These are phyloP conservation scores for Paramecium pentaurelia DNA, from an alignment of 73 alveolate genomes.

Conservation along the genomic window DNA sequence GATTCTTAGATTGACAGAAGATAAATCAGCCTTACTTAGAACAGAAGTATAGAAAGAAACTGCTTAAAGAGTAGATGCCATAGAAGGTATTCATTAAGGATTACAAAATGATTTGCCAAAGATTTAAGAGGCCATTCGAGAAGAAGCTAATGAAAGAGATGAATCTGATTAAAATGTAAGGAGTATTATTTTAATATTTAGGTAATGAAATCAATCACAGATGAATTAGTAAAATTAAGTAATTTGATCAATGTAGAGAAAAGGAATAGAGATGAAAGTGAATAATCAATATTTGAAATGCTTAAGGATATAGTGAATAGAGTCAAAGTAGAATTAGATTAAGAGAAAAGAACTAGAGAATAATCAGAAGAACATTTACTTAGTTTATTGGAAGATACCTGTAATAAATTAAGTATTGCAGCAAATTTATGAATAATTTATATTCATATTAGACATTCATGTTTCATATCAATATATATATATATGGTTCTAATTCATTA, in stretches of 20 bases:
- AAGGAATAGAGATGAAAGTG: slow-evolving; percentile 89
- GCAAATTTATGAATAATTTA: slow-evolving; percentile 58
- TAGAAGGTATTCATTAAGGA: slow-evolving; percentile 48
- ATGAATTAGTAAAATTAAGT: slow-evolving; percentile 71
- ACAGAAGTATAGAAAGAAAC: slow-evolving; percentile 50
- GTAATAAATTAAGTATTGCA: slow-evolving; percentile 81
- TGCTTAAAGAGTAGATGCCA: slow-evolving; percentile 42
- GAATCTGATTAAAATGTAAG: slow-evolving; percentile 68
- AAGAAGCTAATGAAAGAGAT: slow-evolving; percentile 75
- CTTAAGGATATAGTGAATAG: slow-evolving; percentile 82
- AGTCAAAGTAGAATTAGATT: slow-evolving; percentile 85
- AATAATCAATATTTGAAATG: slow-evolving; percentile 89
- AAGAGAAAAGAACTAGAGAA: slow-evolving; percentile 84
- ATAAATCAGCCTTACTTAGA: slow-evolving; percentile 52
- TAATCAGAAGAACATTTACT: slow-evolving; percentile 84
- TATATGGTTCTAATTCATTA: slow-evolving; percentile 88
- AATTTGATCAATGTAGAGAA: slow-evolving; percentile 71
- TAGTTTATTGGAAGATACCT: slow-evolving; percentile 85
- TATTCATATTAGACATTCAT: not conserved
- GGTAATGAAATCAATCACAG: slow-evolving; percentile 72
- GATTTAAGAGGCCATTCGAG: slow-evolving; percentile 79
- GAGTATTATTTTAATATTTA: not conserved
- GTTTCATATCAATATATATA: not conserved
- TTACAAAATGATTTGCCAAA: slow-evolving; percentile 79
- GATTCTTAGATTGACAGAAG: slow-evolving; percentile 53